phyloP scores from a whole-genome alignment of 805 yeast species.

The Soucietia sequanensis region DNA sequence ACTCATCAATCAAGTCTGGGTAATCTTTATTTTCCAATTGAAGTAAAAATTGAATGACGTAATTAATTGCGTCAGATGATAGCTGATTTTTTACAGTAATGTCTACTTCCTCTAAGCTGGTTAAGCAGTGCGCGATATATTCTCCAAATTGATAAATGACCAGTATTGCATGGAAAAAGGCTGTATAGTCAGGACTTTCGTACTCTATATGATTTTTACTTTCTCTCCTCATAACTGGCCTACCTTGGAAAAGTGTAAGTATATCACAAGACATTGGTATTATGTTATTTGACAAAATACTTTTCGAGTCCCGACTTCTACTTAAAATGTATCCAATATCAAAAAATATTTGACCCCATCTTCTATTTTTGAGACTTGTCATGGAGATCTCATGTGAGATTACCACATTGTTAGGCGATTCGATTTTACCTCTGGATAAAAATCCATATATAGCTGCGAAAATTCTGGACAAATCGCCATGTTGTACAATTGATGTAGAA shows the following conservation, averaged over 20 bases:
- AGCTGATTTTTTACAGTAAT: conserved; percentile 11
- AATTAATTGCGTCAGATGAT: conserved; percentile 25
- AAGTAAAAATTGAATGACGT: conserved; percentile 28
- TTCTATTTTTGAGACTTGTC: conserved; percentile 58
- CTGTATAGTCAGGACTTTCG: conserved; percentile 80
- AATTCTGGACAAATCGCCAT: conserved; percentile 63
- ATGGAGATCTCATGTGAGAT: conserved; percentile 37
- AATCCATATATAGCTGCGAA: conserved; percentile 63
- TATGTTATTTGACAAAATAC: conserved; percentile 45
- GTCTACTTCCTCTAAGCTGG: conserved; percentile 16
- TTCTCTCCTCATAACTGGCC: conserved; percentile 73
- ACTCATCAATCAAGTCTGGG: conserved; percentile 26
- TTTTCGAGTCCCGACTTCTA: conserved; percentile 56
- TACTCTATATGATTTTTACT: conserved; percentile 82
- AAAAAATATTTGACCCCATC: conserved; percentile 75
- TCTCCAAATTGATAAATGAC: conserved; percentile 65
- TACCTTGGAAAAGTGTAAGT: conserved; percentile 69
- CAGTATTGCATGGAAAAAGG: conserved; percentile 66
- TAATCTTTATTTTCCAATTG: conserved; percentile 26
- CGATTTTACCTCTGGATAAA: conserved; percentile 53
- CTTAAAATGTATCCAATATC: conserved; percentile 78
- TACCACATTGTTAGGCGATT: conserved; percentile 43
- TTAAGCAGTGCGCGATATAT: conserved; percentile 47
- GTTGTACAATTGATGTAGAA: conserved; percentile 58
- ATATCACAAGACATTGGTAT: conserved; percentile 64